Percentiles rank a stretch among this genome's conserved stretches.
These are phyloP conservation scores for Conticribra guillardii DNA, from an alignment of 108 stramenopile species.

Conservation along the genomic window DNA sequence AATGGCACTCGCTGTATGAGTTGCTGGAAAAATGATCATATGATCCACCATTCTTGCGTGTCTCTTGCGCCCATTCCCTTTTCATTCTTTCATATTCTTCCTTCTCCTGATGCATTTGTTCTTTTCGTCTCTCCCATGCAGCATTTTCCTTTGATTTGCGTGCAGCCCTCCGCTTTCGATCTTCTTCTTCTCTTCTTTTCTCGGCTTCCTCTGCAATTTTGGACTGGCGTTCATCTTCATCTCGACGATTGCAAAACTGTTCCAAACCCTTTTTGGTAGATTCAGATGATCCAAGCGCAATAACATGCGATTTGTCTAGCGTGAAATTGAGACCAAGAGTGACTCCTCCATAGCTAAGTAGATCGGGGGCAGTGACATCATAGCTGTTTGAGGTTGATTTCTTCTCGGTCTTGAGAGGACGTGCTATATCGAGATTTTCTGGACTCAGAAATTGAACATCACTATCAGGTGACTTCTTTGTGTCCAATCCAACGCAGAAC, in stretches of 20 bases:
- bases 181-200: conserved; percentile 32
- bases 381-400: neutral
- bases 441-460: conserved; percentile 21
- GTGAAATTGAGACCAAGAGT: conserved; percentile 20
- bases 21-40: neutral
- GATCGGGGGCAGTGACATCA: conserved; percentile 10
- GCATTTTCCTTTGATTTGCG: conserved; percentile 27
- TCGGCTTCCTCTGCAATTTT: conserved; percentile 20
- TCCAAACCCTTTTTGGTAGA: conserved; percentile 21
- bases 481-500: conserved; percentile 47
- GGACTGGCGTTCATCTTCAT: conserved; percentile 32
- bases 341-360: conserved; percentile 27
- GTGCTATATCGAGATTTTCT: conserved; percentile 26
- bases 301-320: conserved; percentile 13
- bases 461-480: conserved; percentile 30
- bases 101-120: conserved; percentile 26
- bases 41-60: conserved; percentile 4
- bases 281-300: conserved; percentile 20
- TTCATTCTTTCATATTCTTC: conserved; percentile 30
- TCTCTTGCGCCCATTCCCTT: conserved; percentile 15
- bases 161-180: conserved; percentile 25
- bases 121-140: conserved; percentile 27
- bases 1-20: conserved; percentile 9
- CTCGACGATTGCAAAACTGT: conserved; percentile 7
- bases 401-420: conserved; percentile 20